Evolutionary conservation across 495 filamentous ascomycete species (phyloP).

Genomic region (Aspergillus bridgeri): DNA sequence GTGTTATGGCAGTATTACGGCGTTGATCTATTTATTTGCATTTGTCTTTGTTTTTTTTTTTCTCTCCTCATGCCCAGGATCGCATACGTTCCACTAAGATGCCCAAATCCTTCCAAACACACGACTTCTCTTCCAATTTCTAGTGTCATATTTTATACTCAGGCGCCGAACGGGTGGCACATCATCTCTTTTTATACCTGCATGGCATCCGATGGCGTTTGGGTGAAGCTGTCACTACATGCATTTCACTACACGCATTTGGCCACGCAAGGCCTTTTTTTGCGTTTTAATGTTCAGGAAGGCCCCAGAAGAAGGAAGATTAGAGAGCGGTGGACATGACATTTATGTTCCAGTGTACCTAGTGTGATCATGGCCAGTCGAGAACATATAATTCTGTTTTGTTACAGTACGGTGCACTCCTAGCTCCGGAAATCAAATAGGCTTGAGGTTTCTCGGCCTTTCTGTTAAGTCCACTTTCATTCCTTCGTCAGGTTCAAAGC

Average conservation of each 20-base stretch:
- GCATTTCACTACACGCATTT: background rate
- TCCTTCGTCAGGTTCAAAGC: too few relatives aligned
- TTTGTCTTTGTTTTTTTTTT: background rate
- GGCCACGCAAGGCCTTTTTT: background rate
- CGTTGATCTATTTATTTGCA: background rate
- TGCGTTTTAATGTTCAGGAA: background rate
- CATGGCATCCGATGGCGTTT: slow-evolving; percentile 7
- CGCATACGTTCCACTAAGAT: background rate
- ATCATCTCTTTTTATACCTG: background rate
- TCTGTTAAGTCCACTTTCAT: background rate
- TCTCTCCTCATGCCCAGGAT: background rate
- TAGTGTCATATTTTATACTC: background rate
- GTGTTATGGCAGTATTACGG: background rate
- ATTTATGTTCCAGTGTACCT: background rate
- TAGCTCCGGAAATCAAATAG: background rate
- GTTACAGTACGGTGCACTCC: too few relatives aligned
- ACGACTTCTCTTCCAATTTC: slow-evolving; percentile 1
- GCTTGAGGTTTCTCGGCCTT: background rate
- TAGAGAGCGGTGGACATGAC: background rate
- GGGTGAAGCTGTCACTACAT: background rate
- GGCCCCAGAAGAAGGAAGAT: background rate
- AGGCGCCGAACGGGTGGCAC: background rate
- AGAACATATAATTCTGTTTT: background rate
- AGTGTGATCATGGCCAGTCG: background rate
- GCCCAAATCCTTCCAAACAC: background rate